Evolutionary conservation across 1,284 basidiomycete species (phyloP).

Genomic region (Porogramme epimiltina): DNA sequence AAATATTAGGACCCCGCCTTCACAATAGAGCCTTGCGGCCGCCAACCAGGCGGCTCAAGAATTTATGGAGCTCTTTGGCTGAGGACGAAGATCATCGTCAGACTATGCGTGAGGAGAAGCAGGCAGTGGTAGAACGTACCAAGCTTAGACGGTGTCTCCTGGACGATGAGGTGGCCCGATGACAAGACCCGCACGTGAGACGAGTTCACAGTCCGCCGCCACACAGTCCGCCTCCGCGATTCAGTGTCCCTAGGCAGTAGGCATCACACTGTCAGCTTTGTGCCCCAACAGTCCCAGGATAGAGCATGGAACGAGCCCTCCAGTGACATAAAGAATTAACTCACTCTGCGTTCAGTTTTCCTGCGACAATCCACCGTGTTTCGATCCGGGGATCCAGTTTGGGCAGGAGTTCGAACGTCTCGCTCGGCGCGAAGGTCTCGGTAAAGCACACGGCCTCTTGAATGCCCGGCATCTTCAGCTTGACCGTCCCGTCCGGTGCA

Average conservation of each 20-base stretch:
- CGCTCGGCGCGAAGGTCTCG: slow-evolving; percentile 41
- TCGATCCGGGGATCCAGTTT: slow-evolving; percentile 49
- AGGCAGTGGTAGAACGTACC: slow-evolving; percentile 26
- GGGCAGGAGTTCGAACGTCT: slow-evolving; percentile 48
- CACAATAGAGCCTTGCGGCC: too few relatives aligned
- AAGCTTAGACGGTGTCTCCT: slow-evolving; percentile 28
- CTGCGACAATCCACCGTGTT: slow-evolving; percentile 59
- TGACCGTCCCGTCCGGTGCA: slow-evolving; percentile 38
- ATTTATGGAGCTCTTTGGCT: slow-evolving; percentile 27
- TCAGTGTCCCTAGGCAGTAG: slow-evolving; percentile 34
- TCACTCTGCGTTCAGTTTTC: slow-evolving; percentile 17
- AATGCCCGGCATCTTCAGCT: slow-evolving; percentile 63
- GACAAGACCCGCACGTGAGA: slow-evolving; percentile 56
- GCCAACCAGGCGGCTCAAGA: slow-evolving; percentile 14
- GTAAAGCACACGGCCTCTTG: slow-evolving; percentile 61
- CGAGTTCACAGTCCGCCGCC: slow-evolving; percentile 60
- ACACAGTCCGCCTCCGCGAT: slow-evolving; percentile 48
- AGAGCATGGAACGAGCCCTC: too few relatives aligned
- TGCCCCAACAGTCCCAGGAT: too few relatives aligned
- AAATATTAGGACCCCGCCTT: too few relatives aligned
- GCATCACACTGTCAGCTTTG: too few relatives aligned
- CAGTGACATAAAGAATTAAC: slow-evolving; percentile 11
- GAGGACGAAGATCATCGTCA: neutral
- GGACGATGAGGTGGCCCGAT: slow-evolving; percentile 55
- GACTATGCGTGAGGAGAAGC: too few relatives aligned